phyloP scores from a whole-genome alignment of 2,329 filamentous ascomycete genomes.

The Alternaria arbusti region DNA sequence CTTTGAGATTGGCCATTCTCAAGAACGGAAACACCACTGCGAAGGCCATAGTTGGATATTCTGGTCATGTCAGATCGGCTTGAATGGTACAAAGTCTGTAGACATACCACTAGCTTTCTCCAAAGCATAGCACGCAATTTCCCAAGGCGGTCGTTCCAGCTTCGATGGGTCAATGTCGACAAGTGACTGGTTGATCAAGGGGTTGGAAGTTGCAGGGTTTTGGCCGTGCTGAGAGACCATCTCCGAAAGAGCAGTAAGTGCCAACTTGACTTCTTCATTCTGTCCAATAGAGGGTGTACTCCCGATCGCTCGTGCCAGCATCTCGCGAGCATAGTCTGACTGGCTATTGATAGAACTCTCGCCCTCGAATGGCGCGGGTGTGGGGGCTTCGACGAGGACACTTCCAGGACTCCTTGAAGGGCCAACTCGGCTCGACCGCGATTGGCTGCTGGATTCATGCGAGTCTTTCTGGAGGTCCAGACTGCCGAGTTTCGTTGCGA shows the following conservation, averaged over 20 bases:
- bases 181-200: slow-evolving; percentile 32
- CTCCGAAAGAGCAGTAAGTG: slow-evolving; percentile 40
- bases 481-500: slow-evolving; percentile 40
- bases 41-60: slow-evolving; percentile 41
- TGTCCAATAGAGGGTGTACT: slow-evolving; percentile 42
- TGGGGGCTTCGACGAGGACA: slow-evolving; percentile 32
- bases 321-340: slow-evolving; percentile 55
- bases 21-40: slow-evolving; percentile 42
- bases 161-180: slow-evolving; percentile 33
- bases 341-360: slow-evolving; percentile 58
- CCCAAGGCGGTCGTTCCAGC: slow-evolving; percentile 43
- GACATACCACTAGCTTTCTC: slow-evolving; percentile 37
- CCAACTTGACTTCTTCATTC: slow-evolving; percentile 43
- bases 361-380: slow-evolving; percentile 53
- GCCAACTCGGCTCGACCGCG: slow-evolving; percentile 27
- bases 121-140: slow-evolving; percentile 30
- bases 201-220: slow-evolving; percentile 18
- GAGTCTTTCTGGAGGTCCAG: slow-evolving; percentile 31
- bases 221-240: slow-evolving; percentile 40
- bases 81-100: background rate
- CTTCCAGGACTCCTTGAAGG: slow-evolving; percentile 15
- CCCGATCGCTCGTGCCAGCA: slow-evolving; percentile 51
- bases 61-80: slow-evolving; percentile 16
- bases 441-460: slow-evolving; percentile 32
- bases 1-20: slow-evolving; percentile 33